Base-by-base conservation (phyloP, 495 filamentous ascomycete species). In the Hypoxylon subgilvum region DNA sequence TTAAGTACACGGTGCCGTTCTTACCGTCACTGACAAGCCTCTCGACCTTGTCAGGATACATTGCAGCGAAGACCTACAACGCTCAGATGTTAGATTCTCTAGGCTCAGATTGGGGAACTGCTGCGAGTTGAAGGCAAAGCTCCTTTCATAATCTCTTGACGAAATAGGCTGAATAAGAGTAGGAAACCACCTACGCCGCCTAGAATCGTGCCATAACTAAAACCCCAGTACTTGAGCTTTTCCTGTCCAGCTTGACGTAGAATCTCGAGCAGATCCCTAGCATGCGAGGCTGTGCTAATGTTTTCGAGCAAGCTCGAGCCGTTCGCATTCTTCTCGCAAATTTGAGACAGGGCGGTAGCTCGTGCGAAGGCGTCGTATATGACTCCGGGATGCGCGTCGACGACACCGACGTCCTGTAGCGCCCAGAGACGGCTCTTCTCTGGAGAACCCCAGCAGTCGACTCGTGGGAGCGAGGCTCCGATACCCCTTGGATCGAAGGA, bases 171-270 rank as follows among this genome's bases (percentile, higher is more conserved):
- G 3, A 8, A 27, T 27, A 27, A 27, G 23, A 27, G 23, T 18
- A 25, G 34, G n/a, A n/a, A 21, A 17, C 16, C 17, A 35, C 60
- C 43, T 43, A 57, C 82, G 8, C 69, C 72, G 8, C 82, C 82
- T 12, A 85, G 63, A 7, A 78, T 68, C 18, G 78, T 81, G 13
- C 81, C 81, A 49, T 82, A 83, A 31, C 75, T 78, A 23, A 82
- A 82, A 6, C 80, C 80, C 80, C 80, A 82, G 57, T 82, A 83
- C 45, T 72, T 77, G 1, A 83, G 53, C 52, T 76, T 78, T 17
- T 69, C 59, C 41, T 76, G 55, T 6, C 69, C 72, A 22, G 67
- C 58, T 42, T 72, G 68, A 23, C 72, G 61, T 19, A 71, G 45
- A 28, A 76, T 75, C 30, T 74, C 71, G 6, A 77, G 64, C 73